These are phyloP conservation scores for Corylus avellana DNA, from an alignment of 306 rosid species.

Conservation along the genomic window DNA sequence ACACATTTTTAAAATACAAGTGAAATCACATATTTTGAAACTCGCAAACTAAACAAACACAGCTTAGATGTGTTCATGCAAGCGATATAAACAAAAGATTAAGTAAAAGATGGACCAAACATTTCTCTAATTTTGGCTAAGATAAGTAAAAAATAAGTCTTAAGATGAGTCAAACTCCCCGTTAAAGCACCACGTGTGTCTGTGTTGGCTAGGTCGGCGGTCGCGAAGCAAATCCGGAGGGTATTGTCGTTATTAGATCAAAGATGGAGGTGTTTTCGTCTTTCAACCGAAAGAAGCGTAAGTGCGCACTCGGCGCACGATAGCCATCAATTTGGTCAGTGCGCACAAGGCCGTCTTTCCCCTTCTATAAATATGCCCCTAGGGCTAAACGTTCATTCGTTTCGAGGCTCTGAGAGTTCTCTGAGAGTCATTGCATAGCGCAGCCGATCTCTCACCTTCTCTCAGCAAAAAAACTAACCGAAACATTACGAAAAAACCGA, in stretches of 20 bases:
- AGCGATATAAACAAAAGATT: too few relatives aligned
- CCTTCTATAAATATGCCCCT: conserved; percentile 58
- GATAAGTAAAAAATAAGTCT: too few relatives aligned
- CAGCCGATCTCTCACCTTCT: conserved; percentile 28
- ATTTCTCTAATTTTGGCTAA: too few relatives aligned
- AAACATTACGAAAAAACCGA: neutral
- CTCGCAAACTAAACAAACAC: too few relatives aligned
- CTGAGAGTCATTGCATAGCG: neutral
- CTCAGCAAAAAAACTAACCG: neutral
- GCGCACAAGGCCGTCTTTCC: neutral
- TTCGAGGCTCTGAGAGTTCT: conserved; percentile 32
- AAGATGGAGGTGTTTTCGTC: conserved; percentile 14
- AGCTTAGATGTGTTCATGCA: too few relatives aligned
- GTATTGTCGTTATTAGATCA: neutral
- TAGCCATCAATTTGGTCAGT: neutral
- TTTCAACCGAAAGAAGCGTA: neutral
- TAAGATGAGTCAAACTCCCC: too few relatives aligned
- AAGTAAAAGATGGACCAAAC: too few relatives aligned
- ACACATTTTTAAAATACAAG: too few relatives aligned
- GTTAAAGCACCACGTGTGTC: too few relatives aligned
- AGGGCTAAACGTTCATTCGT: accelerated
- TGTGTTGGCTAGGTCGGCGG: too few relatives aligned
- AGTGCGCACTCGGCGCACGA: conserved; percentile 28
- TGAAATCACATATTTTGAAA: too few relatives aligned
- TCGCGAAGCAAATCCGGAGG: neutral